These are phyloP conservation scores for Dryas alaskensis DNA, from an alignment of 306 rosid species.

Conservation along the genomic window DNA sequence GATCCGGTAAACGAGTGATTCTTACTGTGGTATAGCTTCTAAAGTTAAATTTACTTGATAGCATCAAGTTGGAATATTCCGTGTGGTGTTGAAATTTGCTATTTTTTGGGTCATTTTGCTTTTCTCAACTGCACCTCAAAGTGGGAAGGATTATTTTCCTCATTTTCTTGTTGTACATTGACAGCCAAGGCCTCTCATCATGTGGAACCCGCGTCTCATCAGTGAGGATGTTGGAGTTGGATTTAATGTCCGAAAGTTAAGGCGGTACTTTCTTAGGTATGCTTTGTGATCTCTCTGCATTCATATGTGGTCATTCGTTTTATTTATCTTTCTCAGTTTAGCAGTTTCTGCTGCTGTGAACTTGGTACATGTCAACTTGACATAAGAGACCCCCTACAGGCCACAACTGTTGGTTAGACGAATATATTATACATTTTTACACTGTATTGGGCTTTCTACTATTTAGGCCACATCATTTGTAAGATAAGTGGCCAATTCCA, in stretches of 20 bases:
- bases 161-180: constrained; percentile 16
- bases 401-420: too few relatives aligned
- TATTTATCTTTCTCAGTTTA: constrained; percentile 6
- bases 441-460: neutral
- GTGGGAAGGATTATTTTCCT: neutral
- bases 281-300: constrained; percentile 20
- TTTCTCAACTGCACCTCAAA: constrained; percentile 1
- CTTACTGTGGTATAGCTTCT: neutral
- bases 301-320: constrained; percentile 5
- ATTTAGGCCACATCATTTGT: neutral
- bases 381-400: too few relatives aligned
- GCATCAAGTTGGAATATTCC: neutral
- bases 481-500: too few relatives aligned
- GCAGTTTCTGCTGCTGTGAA: neutral
- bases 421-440: neutral
- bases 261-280: constrained; percentile 83
- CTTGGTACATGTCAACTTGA: too few relatives aligned
- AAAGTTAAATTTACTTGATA: neutral
- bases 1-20: constrained; percentile 56
- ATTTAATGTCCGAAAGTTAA: constrained; percentile 56
- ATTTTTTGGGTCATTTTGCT: neutral
- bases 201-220: constrained; percentile 96
- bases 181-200: constrained; percentile 91
- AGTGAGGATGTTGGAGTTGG: constrained; percentile 98
- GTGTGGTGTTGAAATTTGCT: neutral